Base-by-base conservation (phyloP, 108 stramenopile genomes). In the Cylindrotheca closterium region DNA sequence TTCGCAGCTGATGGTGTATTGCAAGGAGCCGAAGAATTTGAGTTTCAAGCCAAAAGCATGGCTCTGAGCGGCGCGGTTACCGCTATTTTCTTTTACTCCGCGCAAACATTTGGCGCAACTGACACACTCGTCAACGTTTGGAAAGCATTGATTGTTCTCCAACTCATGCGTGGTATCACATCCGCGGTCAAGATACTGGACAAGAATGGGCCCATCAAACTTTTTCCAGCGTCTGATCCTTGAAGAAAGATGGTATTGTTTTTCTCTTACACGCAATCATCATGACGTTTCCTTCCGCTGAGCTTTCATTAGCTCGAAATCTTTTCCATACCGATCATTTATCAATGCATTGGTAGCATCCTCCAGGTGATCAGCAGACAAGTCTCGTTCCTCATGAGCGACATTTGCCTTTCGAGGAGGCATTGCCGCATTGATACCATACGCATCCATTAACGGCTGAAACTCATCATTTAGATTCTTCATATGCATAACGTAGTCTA, bases 1-100 rank as follows among this genome's bases (percentile, higher is more conserved):
- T 93, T 93, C 63, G 83, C 88, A 19, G 92, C 92, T 19, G 92
- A 93, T 75, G 92, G 92, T 3, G 84, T 93, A n/a, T 37, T 93
- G 19, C 89, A 93, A 52, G 92, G 92, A 3, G 92, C 92, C 1
- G 74, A 81, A 5, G 87, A 88, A 60, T 93, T 93, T 70, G 24
- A 74, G 2, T 93, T 79, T 61, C 92, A 93, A 58, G 92, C 92
- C 10, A 88, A 85, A 58, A 79, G 77, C 19, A 90, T 93, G 89
- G 79, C 81, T 17, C 22, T 93, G 46, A 88, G 87, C 68, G 89
- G 77, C 23, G 37, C 77, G 5, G 66, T 68, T 8, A 87, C 83
- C 12, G 68, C 84, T 31, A 56, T 49, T 12, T 65, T 67, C 30
- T 90, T 87, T 67, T 33, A 69, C 0, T 18, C 68, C 10, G 62